A percentile compares a stretch with the other conserved stretches of the same genome.
Evolutionary conservation across 1,139 yeast genomes (phyloP).

Genomic region (Hemisphaericaspora xylanilytica): DNA sequence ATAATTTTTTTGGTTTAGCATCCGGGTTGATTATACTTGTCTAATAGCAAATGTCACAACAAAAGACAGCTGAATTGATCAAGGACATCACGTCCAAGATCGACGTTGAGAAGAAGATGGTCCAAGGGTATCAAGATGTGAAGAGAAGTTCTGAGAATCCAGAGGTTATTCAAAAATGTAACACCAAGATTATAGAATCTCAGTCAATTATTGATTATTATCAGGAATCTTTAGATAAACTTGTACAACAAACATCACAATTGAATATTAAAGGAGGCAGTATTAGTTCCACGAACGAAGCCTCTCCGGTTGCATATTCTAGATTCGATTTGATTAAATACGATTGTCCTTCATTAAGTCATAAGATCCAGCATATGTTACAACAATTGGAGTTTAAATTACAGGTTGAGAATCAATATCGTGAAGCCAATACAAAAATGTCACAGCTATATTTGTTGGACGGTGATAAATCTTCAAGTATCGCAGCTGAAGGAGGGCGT

Average conservation of each 20-base stretch:
- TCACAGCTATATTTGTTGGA: slow-evolving; percentile 82
- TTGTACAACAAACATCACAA: slow-evolving; percentile 38
- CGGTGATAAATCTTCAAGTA: slow-evolving; percentile 82
- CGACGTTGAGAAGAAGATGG: slow-evolving; percentile 82
- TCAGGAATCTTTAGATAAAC: slow-evolving; percentile 69
- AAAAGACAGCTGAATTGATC: slow-evolving; percentile 32
- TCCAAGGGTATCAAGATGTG: slow-evolving; percentile 80
- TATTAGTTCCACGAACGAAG: slow-evolving; percentile 10
- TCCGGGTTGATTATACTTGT: background rate
- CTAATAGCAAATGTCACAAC: slow-evolving; percentile 6
- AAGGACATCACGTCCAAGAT: slow-evolving; percentile 77
- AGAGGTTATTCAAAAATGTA: slow-evolving; percentile 86
- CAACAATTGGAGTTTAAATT: slow-evolving; percentile 91
- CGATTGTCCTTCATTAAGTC: slow-evolving; percentile 95
- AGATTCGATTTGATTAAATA: slow-evolving; percentile 82
- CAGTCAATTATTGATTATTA: slow-evolving; percentile 87
- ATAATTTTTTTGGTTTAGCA: no score
- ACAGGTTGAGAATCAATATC: slow-evolving; percentile 90
- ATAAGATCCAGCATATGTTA: slow-evolving; percentile 90
- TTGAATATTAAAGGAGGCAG: slow-evolving; percentile 8
- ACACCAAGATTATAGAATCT: slow-evolving; percentile 86
- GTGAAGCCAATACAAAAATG: slow-evolving; percentile 88
- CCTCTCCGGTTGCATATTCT: slow-evolving; percentile 46
- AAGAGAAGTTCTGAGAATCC: slow-evolving; percentile 75
- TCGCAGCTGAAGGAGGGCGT: slow-evolving; percentile 86